Base-by-base conservation (phyloP, 2,329 filamentous ascomycete species). In the Fusarium paranaense region DNA sequence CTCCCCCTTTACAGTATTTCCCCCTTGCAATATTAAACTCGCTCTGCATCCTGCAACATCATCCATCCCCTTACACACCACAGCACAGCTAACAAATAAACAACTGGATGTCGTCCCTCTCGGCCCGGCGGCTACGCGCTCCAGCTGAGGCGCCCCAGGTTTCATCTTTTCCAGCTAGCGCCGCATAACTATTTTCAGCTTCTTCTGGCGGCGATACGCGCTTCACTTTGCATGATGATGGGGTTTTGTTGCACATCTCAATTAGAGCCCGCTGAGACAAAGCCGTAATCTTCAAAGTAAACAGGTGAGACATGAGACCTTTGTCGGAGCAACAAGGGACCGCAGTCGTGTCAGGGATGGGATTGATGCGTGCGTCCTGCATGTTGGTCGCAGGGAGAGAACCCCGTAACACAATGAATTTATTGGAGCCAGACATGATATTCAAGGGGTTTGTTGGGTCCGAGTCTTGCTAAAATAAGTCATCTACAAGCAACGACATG, bases 61-160 rank as follows among this genome's bases (percentile, higher is more conserved):
- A 11, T 54, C 18, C 16, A 33, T n/a, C 8, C 22, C 42, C 25
- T 20, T 40, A 20, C 50, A 32, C 33, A 33, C 20, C 35, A 37
- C 35, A 37, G 25, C 37, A 33, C 35, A 37, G 25, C 37, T 27
- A 33, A 20, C 40, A 37, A 32, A 47, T 22, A 35, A 40, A 33
- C 13, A n/a, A 37, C 30, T 33, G 47, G 25, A 16, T 20, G 9
- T 35, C n/a, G 14, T 37, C 30, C 22, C n/a, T 47, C 72, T 72
- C 71, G 69, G 64, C 66, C 62, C 45, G 61, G 69, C 66, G 59
- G 59, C 61, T 70, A 64, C 56, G 30, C 27, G 56, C 66, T 70
- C 59, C 61, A 67, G 66, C 71, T 70, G 71, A 67, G 63, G 72
- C 73, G 65, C 75, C 69, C 65, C 64, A 9, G 59, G 73, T 76